Conservation (phyloP, 169 alveolate genomes). For the Cryptosporidium parvum region DNA sequence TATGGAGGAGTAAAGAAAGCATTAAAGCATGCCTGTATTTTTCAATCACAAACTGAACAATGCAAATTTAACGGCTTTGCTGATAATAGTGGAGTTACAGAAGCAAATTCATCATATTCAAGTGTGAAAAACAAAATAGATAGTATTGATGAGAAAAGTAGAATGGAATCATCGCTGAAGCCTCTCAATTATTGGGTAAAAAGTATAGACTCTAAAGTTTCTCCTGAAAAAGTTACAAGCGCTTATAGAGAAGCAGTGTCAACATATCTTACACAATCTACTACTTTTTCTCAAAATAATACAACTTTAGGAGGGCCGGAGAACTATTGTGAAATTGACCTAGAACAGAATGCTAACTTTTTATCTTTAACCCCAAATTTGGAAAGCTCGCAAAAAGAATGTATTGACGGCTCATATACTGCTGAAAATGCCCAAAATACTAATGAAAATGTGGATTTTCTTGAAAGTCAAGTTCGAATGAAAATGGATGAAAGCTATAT, state of each 20-base stretch:
- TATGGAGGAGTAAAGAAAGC: conserved; percentile 74
- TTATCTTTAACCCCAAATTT: neutral
- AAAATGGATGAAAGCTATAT: conserved; percentile 17
- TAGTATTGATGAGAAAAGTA: neutral
- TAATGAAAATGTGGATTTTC: neutral
- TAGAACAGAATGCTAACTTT: neutral
- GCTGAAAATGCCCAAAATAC: neutral
- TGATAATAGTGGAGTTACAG: neutral
- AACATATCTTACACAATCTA: conserved; percentile 55
- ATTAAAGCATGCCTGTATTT: conserved; percentile 71
- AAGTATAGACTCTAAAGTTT: conserved; percentile 44
- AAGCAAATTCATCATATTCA: neutral
- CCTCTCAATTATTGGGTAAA: conserved; percentile 70
- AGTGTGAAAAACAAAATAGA: conserved; percentile 1
- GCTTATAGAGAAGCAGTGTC: conserved; percentile 76
- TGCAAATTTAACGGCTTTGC: conserved; percentile 30
- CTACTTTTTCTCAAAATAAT: conserved; percentile 19
- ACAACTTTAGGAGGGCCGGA: neutral
- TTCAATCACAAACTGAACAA: conserved; percentile 70
- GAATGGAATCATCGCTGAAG: conserved; percentile 31
- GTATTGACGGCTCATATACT: neutral
- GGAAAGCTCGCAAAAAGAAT: neutral
- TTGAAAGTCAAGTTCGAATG: neutral
- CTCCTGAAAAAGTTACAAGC: conserved; percentile 65
- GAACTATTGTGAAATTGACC: neutral